These are phyloP conservation scores for Fusarium gaditjirri DNA, from an alignment of 2,329 filamentous ascomycete genomes.

Conservation along the genomic window DNA sequence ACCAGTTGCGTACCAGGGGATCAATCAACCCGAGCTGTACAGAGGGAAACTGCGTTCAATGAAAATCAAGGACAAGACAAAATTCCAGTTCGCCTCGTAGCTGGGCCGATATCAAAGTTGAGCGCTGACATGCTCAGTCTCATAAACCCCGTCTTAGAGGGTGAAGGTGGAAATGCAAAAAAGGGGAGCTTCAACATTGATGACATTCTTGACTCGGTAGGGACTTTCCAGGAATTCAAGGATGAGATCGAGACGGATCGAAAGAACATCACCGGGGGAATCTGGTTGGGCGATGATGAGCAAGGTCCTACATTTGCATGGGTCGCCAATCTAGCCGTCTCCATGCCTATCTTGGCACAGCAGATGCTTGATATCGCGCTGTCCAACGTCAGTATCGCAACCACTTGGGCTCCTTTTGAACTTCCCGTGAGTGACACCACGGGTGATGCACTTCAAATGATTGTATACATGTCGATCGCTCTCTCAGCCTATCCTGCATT, in stretches of 20 bases:
- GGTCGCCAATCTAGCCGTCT: slow-evolving; percentile 69
- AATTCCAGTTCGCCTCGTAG: slow-evolving; percentile 43
- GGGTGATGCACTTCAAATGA: slow-evolving; percentile 80
- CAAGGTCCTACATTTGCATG: slow-evolving; percentile 76
- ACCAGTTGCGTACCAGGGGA: slow-evolving; percentile 63
- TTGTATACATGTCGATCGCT: slow-evolving; percentile 83
- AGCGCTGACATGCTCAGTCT: slow-evolving; percentile 45
- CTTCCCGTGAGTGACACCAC: slow-evolving; percentile 75
- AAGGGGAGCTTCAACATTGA: slow-evolving; percentile 46
- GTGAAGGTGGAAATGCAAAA: slow-evolving; percentile 31
- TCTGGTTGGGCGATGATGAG: slow-evolving; percentile 75
- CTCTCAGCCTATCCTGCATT: slow-evolving; percentile 85
- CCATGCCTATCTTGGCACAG: slow-evolving; percentile 69
- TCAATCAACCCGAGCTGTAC: slow-evolving; percentile 54
- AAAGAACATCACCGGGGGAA: slow-evolving; percentile 76
- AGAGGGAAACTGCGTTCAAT: slow-evolving; percentile 51
- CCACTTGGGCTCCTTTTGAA: slow-evolving; percentile 80
- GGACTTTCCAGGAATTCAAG: slow-evolving; percentile 76
- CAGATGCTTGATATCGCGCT: slow-evolving; percentile 75
- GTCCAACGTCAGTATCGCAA: slow-evolving; percentile 74
- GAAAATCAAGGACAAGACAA: slow-evolving; percentile 47
- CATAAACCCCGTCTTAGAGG: slow-evolving; percentile 55
- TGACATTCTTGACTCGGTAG: slow-evolving; percentile 52
- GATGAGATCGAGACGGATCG: slow-evolving; percentile 71
- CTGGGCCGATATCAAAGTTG: slow-evolving; percentile 53